A percentile compares a stretch with the other conserved stretches of the same genome.
Evolutionary conservation across 345 rosid species (phyloP).

Genomic region (Eucalyptus virginea): DNA sequence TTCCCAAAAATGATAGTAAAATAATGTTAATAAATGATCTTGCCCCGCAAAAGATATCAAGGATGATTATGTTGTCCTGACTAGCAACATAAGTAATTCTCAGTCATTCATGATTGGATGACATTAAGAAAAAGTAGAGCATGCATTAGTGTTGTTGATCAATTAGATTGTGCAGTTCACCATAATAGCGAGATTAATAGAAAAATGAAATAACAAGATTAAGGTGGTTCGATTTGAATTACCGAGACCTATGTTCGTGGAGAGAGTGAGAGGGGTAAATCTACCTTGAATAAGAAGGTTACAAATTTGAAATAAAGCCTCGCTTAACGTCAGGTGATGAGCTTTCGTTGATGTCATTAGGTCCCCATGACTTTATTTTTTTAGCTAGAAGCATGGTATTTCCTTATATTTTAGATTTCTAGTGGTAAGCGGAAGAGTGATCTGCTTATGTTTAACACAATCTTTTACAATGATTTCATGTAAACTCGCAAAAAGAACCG

Average conservation of each 20-base stretch:
- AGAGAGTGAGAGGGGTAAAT: neutral
- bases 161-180: neutral
- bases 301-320: neutral
- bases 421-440: neutral
- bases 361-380: neutral
- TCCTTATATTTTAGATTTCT: neutral
- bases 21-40: neutral
- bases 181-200: neutral
- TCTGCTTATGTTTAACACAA: neutral
- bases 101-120: neutral
- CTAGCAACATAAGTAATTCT: neutral
- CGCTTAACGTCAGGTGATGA: fast-evolving
- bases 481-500: neutral
- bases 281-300: neutral
- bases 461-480: neutral
- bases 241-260: neutral
- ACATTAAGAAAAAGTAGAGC: neutral
- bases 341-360: neutral
- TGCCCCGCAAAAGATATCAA: neutral
- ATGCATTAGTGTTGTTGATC: neutral
- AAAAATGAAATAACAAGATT: neutral
- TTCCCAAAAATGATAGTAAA: no score
- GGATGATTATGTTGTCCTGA: neutral
- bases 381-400: neutral
- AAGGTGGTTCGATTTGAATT: neutral